Evolutionary conservation across 495 filamentous ascomycete species (phyloP), one percentile per base, ranked within the genome.

Genomic region (Penicillium cataractarum): DNA sequence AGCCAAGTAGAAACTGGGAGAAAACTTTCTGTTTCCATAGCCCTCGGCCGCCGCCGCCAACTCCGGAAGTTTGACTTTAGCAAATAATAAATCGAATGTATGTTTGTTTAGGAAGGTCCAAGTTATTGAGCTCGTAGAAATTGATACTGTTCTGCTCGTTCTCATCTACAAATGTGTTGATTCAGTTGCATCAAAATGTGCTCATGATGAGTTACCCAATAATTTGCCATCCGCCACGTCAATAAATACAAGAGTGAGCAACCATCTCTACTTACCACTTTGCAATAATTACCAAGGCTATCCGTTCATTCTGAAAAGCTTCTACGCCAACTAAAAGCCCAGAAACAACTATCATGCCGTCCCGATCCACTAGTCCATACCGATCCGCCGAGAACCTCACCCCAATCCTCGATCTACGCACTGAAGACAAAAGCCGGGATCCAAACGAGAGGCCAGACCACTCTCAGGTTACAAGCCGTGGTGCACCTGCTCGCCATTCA

Each of bases 401-500:
- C 17, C 53, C 37, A 13, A 54, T 58, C 33, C 53, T 57, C 55
- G 35, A 55, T 33, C 60, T 67, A 0, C 51, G 63, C 8, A 40
- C 60, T n/a, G 42, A 56, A 40, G 53, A 61, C 3, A 48, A 61
- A 26, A 27, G 68, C 21, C 55, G 58, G 2, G 26, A 62, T 19
- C 24, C 46, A 10, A 40, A 53, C 15, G 39, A 62, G 26, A 54
- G 55, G 6, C 55, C 55, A 17, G 65, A 69, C 27, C 58, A 66
- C 37, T 68, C 63, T 7, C 57, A 37, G 0, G 48, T 71, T 6
- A 71, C 66, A 6, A 62, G 54, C 21, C 64, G 66, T 4, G 69
- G 71, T 9, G 40, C 59, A 6, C 66, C 69, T 3, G 64, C 66
- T 13, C 68, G 64, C 3, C 66, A 59, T 32, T 68, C 66, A 1